These are phyloP conservation scores for Ophidiomyces ophidiicola DNA, from an alignment of 2,329 filamentous ascomycete genomes.

Conservation along the genomic window DNA sequence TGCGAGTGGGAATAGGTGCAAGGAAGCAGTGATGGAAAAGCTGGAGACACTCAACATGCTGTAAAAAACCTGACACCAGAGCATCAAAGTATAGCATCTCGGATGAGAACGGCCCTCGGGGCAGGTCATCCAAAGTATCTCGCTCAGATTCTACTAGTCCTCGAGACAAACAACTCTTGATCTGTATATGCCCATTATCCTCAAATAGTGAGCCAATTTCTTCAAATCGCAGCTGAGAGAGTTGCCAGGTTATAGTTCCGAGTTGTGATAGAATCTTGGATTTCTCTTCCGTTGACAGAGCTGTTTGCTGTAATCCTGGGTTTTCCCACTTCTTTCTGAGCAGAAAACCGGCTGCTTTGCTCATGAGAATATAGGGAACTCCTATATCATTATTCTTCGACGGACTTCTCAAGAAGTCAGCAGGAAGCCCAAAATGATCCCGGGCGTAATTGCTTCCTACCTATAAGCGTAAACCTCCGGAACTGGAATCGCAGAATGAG, in stretches of 20 bases:
- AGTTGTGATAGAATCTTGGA: conserved; percentile 22
- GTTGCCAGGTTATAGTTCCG: conserved; percentile 18
- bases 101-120: conserved; percentile 18
- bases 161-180: conserved; percentile 18
- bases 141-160: conserved; percentile 17
- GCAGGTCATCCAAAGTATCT: conserved; percentile 14
- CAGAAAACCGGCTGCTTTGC: conserved; percentile 21
- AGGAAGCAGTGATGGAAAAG: conserved; percentile 16
- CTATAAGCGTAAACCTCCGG: conserved; percentile 23
- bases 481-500: conserved; percentile 23
- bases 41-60: conserved; percentile 4
- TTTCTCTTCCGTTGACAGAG: conserved; percentile 13
- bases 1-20: conserved; percentile 8
- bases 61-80: conserved; percentile 15
- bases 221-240: conserved; percentile 21
- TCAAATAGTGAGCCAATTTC: conserved; percentile 23
- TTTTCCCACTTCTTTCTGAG: conserved; percentile 12
- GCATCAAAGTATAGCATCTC: conserved; percentile 17
- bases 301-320: conserved; percentile 2
- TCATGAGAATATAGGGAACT: conserved; percentile 27
- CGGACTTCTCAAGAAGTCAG: conserved; percentile 12
- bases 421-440: conserved; percentile 8
- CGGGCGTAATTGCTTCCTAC: conserved; percentile 10
- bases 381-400: conserved; percentile 23
- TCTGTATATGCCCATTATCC: conserved; percentile 15